Evolutionary conservation across 805 yeast genomes (phyloP).

Genomic region (Barnettozyma wickerhamii): DNA sequence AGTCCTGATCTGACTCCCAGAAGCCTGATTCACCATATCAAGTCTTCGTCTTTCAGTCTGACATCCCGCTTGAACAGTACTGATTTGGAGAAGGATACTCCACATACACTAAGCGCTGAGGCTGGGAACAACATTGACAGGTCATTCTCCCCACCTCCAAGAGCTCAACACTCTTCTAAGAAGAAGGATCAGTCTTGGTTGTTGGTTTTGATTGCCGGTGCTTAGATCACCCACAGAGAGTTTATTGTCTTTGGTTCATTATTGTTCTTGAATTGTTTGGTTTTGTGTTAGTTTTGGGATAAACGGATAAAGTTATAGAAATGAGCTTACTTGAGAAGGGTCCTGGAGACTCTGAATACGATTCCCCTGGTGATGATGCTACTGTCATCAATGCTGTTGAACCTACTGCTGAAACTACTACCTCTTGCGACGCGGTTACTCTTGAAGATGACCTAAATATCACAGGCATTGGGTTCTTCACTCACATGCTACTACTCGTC

Average conservation of each 20-base stretch:
- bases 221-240: conserved; percentile 14
- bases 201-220: conserved; percentile 20
- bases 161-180: too few species aligned
- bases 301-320: neutral
- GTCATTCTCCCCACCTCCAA: too few species aligned
- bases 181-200: conserved; percentile 26
- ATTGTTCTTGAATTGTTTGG: too few species aligned
- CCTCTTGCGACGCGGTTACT: too few species aligned
- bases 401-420: neutral
- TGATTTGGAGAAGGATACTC: too few species aligned
- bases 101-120: too few species aligned
- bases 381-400: neutral
- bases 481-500: neutral
- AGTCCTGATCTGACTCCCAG: neutral
- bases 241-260: too few species aligned
- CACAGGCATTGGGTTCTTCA: neutral
- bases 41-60: neutral
- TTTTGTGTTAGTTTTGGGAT: neutral
- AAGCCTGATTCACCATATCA: conserved; percentile 4
- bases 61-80: conserved; percentile 3
- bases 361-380: neutral
- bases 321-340: conserved; percentile 1
- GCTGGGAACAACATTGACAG: too few species aligned
- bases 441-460: conserved; percentile 3
- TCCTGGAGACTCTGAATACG: neutral